Base-by-base conservation (phyloP, 2,329 filamentous ascomycete genomes). In the Triangularia verruculosa region DNA sequence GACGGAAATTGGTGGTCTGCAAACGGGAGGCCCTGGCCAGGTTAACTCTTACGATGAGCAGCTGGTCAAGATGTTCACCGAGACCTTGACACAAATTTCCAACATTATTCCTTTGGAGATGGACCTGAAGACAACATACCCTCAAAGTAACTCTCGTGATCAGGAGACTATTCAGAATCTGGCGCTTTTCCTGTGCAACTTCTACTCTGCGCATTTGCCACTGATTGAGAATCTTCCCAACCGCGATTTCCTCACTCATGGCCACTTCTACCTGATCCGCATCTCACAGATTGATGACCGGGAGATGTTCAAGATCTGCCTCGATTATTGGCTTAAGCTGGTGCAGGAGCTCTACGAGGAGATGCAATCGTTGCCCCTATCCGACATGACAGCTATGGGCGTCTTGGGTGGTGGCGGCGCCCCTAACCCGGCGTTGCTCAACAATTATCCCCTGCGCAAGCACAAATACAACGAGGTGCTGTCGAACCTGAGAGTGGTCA, bases 271-370 rank as follows among this genome's bases (percentile, higher is more conserved):
- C 78, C 87, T 99, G 13, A 97, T 99, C 73, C 89, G 94, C 67
- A 97, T 99, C 77, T 97, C 93, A 56, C 93, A 99, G 79, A 99
- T 99, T 70, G 95, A 99, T 70, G 96, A 99, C 74, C 89, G 95
- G 61, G 95, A 99, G 77, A 97, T 99, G 68, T 99, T 99, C 86
- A 99, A 99, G 84, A 99, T 99, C 73, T 96, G 92, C 75, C 82
- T 99, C 67, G 96, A 99, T 76, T 99, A 99, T 80, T 99, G 95
- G 95, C 95, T 96, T 39, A 98, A 97, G 79, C 85, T 98, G 58
- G 96, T 99, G 6, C 94, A 96, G 73, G 95, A 98, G 78, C 85
- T 99, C 22, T 99, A 98, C 75, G 95, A 99, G 75, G 95, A 99
- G 81, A 97, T 98, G 93, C 95, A 99, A 78, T 87, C 93, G 68